A percentile compares a stretch with the other conserved stretches of the same genome.
Conservation (phyloP, 495 filamentous ascomycete genomes). For the Xylaria castorea region DNA sequence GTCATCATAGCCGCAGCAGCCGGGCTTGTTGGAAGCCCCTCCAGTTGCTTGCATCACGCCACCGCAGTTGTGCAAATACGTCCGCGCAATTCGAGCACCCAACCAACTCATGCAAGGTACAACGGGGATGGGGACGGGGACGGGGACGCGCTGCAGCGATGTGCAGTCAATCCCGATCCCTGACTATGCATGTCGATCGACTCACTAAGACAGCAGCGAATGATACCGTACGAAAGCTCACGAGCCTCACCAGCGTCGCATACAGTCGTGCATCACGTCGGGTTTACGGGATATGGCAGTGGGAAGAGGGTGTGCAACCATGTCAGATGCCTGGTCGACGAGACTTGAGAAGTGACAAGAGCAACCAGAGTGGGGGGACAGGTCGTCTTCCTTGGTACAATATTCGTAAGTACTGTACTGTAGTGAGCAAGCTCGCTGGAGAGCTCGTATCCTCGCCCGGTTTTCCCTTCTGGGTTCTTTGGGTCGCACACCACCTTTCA, state of each 20-base stretch:
- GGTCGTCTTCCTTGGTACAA: background rate
- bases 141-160: conserved; percentile 25
- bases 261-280: conserved; percentile 24
- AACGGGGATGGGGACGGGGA: conserved; percentile 22
- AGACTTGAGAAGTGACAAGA: background rate
- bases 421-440: too few species aligned
- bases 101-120: conserved; percentile 30
- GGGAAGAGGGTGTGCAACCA: conserved; percentile 32
- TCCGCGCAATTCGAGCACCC: conserved; percentile 7
- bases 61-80: background rate
- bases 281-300: conserved; percentile 31
- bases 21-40: conserved; percentile 6
- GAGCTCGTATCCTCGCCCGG: conserved; percentile 31
- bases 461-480: conserved; percentile 24
- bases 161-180: conserved; percentile 23
- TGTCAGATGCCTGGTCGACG: conserved; percentile 40
- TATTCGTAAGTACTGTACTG: too few species aligned
- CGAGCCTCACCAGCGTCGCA: conserved; percentile 35
- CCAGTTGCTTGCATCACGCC: conserved; percentile 4
- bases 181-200: conserved; percentile 19
- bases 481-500: conserved; percentile 37
- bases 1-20: conserved; percentile 20
- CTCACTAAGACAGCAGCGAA: conserved; percentile 30
- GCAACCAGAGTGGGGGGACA: conserved; percentile 5
- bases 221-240: conserved; percentile 27